Base-by-base conservation (phyloP, 1,139 yeast genomes). In the Torulaspora pretoriensis region DNA sequence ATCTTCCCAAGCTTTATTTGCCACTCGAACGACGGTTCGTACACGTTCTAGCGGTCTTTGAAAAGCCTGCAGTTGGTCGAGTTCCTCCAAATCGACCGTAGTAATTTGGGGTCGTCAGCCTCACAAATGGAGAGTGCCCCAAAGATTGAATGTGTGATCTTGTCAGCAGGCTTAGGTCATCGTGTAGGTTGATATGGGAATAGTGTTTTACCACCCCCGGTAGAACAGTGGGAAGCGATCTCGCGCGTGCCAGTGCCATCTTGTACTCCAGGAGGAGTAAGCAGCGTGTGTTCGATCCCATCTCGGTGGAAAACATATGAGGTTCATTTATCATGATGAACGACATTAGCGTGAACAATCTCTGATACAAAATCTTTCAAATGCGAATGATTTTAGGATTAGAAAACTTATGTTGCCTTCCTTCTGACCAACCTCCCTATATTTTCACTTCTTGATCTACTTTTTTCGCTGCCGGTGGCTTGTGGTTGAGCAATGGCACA, bases 401-500 rank as follows among this genome's bases (percentile, higher is more conserved):
- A 61, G 55, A 62, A 63, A 61, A 54, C 62, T 52, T 59, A 57
- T 58, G 67, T 63, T 63, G 67, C 67, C 66, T 63, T 63, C 67
- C 67, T 63, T 62, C 67, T 63, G 67, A 63, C 22, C 22, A 19
- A 19, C 22, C 22, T 19, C 22, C 22, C 7, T 19, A 6, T 19
- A 42, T 40, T 43, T 43, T 42, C 40, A 31, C 39, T 34, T 16
- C 27, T 25, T 37, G 38, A 25, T 45, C 50, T 47, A 47, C 31
- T 27, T 35, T 36, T 25, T 19, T 34, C 7, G 22, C 22, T 4
- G 22, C 7, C 5, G 7, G 22, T 4, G 22, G 22, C 22, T 19
- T 19, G 22, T 13, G 14, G n/a, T 30, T 24, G 12, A 28, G 23
- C 19, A 25, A 33, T 38, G 43, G 19, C 35, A 26, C 9, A 24